phyloP scores from a whole-genome alignment of 345 rosid genomes.

The Populus ilicifolia region DNA sequence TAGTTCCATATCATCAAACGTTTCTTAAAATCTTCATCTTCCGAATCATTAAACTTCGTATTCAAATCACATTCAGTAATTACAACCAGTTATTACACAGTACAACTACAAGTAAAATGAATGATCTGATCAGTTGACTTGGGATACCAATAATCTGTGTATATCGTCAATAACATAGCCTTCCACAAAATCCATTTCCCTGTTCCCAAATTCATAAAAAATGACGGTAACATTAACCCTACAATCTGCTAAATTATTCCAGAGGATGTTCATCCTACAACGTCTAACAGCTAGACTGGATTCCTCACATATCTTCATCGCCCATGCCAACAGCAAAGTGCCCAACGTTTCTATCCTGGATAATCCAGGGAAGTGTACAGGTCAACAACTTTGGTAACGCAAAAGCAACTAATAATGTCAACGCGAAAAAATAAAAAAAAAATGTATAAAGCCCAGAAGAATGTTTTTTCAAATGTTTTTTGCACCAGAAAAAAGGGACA shows the following conservation, averaged over 20 bases:
- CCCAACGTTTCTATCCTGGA: constrained; percentile 53
- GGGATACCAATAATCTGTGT: not conserved
- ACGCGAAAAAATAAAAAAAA: not conserved
- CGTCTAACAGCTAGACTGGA: not conserved
- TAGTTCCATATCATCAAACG: not conserved
- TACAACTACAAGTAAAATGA: not conserved
- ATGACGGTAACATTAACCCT: not conserved
- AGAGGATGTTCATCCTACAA: not conserved
- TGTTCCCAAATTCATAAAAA: not conserved
- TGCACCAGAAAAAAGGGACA: not conserved
- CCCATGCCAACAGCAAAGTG: constrained; percentile 38
- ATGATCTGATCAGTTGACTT: not conserved
- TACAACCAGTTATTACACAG: not conserved
- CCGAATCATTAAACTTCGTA: not conserved
- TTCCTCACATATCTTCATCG: constrained; percentile 27
- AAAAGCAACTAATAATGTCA: not conserved
- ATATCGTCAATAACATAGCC: no score
- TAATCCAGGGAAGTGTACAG: not conserved
- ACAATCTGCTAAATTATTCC: not conserved
- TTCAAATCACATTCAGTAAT: not conserved
- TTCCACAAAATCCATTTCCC: not conserved
- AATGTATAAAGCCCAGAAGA: no score
- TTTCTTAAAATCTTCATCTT: no score
- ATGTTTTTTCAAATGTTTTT: not conserved
- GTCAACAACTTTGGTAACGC: not conserved